Percentiles rank a stretch among this genome's conserved stretches.
phyloP scores from a whole-genome alignment of 306 rosid genomes.

The Sphenostylis stenocarpa region DNA sequence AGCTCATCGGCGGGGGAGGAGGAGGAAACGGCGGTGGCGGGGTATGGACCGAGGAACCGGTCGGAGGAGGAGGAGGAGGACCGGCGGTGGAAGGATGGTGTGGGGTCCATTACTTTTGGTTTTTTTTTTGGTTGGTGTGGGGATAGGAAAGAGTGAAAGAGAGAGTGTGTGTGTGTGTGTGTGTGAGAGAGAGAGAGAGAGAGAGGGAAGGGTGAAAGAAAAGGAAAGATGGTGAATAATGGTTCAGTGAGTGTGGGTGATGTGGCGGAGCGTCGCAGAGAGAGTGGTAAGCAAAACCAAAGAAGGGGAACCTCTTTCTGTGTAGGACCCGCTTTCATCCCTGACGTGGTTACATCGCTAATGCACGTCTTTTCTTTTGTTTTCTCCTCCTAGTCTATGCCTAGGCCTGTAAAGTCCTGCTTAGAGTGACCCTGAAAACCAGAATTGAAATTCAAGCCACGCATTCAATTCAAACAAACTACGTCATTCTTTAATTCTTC shows the following conservation, averaged over 20 bases:
- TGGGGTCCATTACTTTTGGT: constrained; percentile 50
- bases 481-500: too few species aligned
- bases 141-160: neutral
- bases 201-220: neutral
- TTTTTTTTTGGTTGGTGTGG: neutral
- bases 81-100: constrained; percentile 48
- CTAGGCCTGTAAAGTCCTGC: neutral
- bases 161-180: neutral
- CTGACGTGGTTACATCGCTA: neutral
- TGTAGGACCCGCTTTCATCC: neutral
- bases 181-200: neutral
- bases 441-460: neutral
- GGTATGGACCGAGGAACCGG: constrained; percentile 50
- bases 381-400: neutral
- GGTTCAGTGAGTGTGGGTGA: constrained; percentile 6
- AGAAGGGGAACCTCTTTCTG: neutral
- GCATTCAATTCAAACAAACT: neutral
- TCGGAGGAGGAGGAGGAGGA: constrained; percentile 59
- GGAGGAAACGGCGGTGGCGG: constrained; percentile 20
- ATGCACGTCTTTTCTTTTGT: neutral
- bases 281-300: neutral
- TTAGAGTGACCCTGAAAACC: neutral
- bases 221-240: neutral
- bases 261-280: constrained; percentile 54
- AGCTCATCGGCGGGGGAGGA: constrained; percentile 51